Evolutionary conservation across 495 filamentous ascomycete species (phyloP), one percentile per base, ranked within the genome.

Genomic region (Trichoderma gamsii): DNA sequence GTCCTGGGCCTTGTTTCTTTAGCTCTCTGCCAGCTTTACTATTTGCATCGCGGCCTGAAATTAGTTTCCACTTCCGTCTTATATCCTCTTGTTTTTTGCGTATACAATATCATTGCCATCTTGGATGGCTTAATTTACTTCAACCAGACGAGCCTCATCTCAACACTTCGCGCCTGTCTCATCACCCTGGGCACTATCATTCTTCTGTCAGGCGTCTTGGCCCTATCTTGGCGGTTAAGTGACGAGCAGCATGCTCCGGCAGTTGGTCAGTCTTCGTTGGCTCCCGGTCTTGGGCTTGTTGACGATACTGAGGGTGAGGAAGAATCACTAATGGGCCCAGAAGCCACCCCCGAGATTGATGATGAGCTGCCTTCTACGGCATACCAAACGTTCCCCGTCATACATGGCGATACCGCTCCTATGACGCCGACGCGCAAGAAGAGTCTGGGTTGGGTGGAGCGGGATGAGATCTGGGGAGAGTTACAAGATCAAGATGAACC

Each of bases 51-150:
- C 23, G 95, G 95, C 65, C 82, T 99, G 68, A 97, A 96, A 74
- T 82, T 98, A 51, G 92, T 94, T 76, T 97, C 92, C 66, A 98
- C 95, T 21, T 97, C 92, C 78, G 87, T 99, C 65, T 85, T 99
- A 71, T 99, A 99, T 80, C 95, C 95, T 7, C 90, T 98, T 73
- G 92, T 97, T 44, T 99, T 99, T 79, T 99, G 95, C 86, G 88
- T 97, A 70, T 99, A 98, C 82, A 99, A 99, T 83, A 97, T 99
- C 72, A 94, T 97, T 70, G 96, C 95, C 69, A 99, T 98, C 71
- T 81, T 98, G 69, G 96, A 99, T 79, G 95, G 95, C 21, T 82
- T 99, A 66, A 95, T 99, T 66, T 99, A 99, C 77, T 99, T 98
- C 81, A 85, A 86, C 63, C 96, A 99, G 78, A 89, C 89, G 38